Conservation (phyloP, 345 rosid genomes). For the Euclidium syriacum region DNA sequence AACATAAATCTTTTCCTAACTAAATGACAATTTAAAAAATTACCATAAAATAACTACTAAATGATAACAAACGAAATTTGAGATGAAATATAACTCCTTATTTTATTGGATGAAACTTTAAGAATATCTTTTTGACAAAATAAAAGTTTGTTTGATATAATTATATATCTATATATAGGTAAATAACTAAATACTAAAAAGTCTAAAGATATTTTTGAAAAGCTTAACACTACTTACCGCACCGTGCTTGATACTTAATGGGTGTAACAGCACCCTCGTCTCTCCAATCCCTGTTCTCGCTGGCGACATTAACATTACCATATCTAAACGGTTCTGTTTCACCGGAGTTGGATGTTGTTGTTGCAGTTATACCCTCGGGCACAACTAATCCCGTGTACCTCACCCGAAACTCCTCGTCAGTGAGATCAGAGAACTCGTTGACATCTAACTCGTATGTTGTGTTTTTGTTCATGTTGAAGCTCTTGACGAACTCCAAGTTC, state of each 20-base stretch:
- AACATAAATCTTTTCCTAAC: too few species aligned
- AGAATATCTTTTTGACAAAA: too few species aligned
- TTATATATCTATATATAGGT: too few species aligned
- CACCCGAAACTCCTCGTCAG: slow-evolving; percentile 42
- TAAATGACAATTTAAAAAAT: too few species aligned
- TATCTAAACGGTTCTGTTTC: slow-evolving; percentile 15
- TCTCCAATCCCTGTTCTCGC: slow-evolving; percentile 40
- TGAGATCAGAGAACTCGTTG: slow-evolving; percentile 51
- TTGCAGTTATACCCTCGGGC: background rate
- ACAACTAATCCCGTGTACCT: slow-evolving; percentile 27
- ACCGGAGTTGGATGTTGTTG: background rate
- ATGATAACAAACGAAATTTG: background rate
- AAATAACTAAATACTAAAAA: too few species aligned
- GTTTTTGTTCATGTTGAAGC: slow-evolving; percentile 30
- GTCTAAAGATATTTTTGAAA: background rate
- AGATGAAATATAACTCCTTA: too few species aligned
- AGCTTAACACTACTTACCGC: slow-evolving; percentile 31
- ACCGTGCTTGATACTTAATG: slow-evolving; percentile 36
- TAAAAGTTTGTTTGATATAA: too few species aligned
- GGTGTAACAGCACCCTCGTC: slow-evolving; percentile 39
- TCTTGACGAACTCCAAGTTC: slow-evolving; percentile 37
- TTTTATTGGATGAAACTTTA: too few species aligned
- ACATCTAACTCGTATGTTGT: slow-evolving; percentile 26
- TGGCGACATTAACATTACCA: slow-evolving; percentile 20
- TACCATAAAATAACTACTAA: too few species aligned